A percentile compares a stretch with the other conserved stretches of the same genome.
Evolutionary conservation across 106 monocot genomes (phyloP).

Genomic region (Posidonia australis): DNA sequence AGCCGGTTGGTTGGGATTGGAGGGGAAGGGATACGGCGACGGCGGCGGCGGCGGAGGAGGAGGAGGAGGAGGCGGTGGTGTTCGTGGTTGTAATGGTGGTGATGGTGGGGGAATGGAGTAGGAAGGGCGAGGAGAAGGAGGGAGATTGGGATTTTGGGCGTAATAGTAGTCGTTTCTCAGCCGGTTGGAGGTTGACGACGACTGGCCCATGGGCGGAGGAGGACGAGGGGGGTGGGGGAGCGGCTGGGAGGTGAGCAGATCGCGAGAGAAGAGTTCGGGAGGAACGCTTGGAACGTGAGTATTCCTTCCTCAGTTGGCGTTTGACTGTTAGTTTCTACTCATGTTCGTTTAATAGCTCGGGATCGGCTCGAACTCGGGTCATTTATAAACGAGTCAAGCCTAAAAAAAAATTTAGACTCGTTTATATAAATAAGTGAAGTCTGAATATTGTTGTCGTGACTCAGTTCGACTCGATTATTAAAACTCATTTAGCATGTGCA

Average conservation of each 20-base stretch:
- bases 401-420: too few relatives aligned
- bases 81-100: background rate
- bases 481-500: too few relatives aligned
- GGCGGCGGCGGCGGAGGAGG: constrained; percentile 13
- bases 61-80: background rate
- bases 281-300: background rate
- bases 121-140: background rate
- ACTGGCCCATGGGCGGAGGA: too few relatives aligned
- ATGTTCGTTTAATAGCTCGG: too few relatives aligned
- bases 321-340: too few relatives aligned
- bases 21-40: background rate
- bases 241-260: background rate
- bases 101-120: background rate
- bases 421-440: too few relatives aligned
- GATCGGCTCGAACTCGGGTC: too few relatives aligned
- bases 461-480: too few relatives aligned
- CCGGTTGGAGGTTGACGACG: too few relatives aligned
- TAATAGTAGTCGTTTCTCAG: background rate
- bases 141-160: background rate
- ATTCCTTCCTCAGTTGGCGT: background rate
- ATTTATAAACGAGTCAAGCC: too few relatives aligned
- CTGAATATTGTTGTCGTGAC: too few relatives aligned
- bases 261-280: background rate
- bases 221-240: background rate
- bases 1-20: background rate